Conservation (phyloP, 1,139 yeast genomes). For the Geotrichum bryndzae region DNA sequence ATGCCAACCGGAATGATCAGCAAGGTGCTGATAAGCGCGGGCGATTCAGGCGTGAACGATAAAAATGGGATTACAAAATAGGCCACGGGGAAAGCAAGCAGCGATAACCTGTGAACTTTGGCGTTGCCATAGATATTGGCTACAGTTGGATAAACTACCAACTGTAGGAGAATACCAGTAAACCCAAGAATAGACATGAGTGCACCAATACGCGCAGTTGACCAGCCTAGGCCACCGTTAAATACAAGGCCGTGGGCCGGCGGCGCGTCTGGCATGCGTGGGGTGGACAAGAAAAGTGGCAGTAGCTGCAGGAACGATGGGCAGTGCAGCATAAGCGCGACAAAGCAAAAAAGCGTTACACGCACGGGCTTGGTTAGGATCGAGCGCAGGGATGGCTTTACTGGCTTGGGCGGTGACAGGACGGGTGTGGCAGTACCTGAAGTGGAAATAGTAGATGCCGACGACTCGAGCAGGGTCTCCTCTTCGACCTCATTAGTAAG, state of each 20-base stretch:
- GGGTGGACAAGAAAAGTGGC: slow-evolving; percentile 54
- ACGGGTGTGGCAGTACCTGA: not conserved
- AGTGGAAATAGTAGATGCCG: not conserved
- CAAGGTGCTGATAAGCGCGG: slow-evolving; percentile 31
- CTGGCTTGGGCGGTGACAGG: not conserved
- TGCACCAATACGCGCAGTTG: slow-evolving; percentile 47
- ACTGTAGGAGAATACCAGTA: slow-evolving; percentile 47
- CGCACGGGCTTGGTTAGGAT: slow-evolving; percentile 28
- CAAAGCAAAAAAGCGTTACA: slow-evolving; percentile 25
- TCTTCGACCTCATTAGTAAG: slow-evolving; percentile 9
- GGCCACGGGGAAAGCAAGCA: slow-evolving; percentile 44
- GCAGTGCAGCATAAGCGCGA: slow-evolving; percentile 43
- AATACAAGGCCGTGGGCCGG: slow-evolving; percentile 34
- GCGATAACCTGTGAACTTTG: slow-evolving; percentile 42
- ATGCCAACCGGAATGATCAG: slow-evolving; percentile 14
- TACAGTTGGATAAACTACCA: slow-evolving; percentile 48
- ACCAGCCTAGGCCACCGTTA: slow-evolving; percentile 47
- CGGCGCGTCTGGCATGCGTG: slow-evolving; percentile 37
- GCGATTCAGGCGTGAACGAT: slow-evolving; percentile 41
- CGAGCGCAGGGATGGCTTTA: slow-evolving; percentile 14
- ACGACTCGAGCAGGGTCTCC: not conserved
- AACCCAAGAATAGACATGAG: slow-evolving; percentile 51
- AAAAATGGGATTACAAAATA: slow-evolving; percentile 49
- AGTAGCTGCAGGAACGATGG: slow-evolving; percentile 52
- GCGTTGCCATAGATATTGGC: slow-evolving; percentile 48